Evolutionary conservation across 352 stramenopile species (phyloP), one percentile per base, ranked within the genome.

Genomic region (Globisporangium polare): DNA sequence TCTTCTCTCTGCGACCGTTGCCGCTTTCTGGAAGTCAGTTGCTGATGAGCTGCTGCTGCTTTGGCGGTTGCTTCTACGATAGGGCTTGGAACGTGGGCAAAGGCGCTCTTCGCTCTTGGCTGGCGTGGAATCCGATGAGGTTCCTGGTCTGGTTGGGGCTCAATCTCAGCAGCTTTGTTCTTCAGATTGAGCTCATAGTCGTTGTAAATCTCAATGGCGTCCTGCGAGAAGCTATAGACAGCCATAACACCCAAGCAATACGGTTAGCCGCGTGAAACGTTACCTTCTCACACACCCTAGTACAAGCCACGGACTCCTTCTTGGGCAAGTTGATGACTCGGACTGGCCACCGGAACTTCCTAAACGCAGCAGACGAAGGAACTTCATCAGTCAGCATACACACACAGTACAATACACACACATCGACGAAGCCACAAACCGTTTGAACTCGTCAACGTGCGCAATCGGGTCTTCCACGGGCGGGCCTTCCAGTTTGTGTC

Each of bases 321-420:
- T 74, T 80, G n/a, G 72, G 73, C 27, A 90, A 47, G 47, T 91
- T 93, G 10, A 74, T 74, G 37, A 87, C 9, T 37, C 78, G 80
- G 43, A 86, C 65, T 35, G 84, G 84, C 84, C 84, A 93, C 20
- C 84, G 82, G 58, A 91, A 93, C 58, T 93, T 90, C 5, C 84
- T 93, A 56, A 12, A 31, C 10, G 52, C 45, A 60, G 17, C 49
- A 56, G 12, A 7, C 37, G 47, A 15, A 46, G 33, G 1, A 20
- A 55, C 20, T 41, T 24, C n/a, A 46, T 43, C 20, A 24, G 37
- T 22, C n/a, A 46, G 17, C 18, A 42, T 1, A 41, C 33, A 7
- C 39, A 41, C 18, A 46, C 39, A 42, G 5, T n/a, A 10, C 18
- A 29, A 26, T 50, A 12, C 26, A 24, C 17, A 54, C 41, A 49